Evolutionary conservation across 2,329 filamentous ascomycete genomes (phyloP).

Genomic region (Trichothecium roseum): DNA sequence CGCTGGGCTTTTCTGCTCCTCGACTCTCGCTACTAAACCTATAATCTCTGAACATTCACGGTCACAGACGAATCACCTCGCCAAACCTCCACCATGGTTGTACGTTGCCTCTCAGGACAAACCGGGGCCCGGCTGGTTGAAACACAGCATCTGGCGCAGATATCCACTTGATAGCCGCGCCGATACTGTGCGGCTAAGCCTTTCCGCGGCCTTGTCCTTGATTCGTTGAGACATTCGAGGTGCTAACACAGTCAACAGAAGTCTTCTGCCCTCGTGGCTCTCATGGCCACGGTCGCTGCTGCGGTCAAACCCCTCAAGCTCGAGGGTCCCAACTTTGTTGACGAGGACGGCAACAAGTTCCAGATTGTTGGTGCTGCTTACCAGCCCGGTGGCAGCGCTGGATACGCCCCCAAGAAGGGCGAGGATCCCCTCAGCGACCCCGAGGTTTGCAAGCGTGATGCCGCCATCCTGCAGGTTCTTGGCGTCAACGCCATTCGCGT

Average conservation of each 20-base stretch:
- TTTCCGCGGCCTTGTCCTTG: too few relatives aligned
- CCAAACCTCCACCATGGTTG: too few relatives aligned
- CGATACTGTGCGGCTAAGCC: too few relatives aligned
- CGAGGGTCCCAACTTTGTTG: constrained; percentile 48
- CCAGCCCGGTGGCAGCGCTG: constrained; percentile 56
- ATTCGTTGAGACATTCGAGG: too few relatives aligned
- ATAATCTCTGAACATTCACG: constrained; percentile 1
- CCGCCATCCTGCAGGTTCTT: constrained; percentile 53
- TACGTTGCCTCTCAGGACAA: too few relatives aligned
- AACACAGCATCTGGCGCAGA: too few relatives aligned
- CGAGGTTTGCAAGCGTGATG: constrained; percentile 51
- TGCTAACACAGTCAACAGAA: too few relatives aligned
- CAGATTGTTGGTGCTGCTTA: constrained; percentile 60
- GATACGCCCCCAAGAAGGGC: constrained; percentile 42
- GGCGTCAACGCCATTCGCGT: constrained; percentile 59
- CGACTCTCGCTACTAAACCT: constrained; percentile 1
- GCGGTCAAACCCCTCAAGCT: constrained; percentile 49
- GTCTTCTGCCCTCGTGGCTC: constrained; percentile 34
- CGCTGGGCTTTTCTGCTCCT: constrained; percentile 1
- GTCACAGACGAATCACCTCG: background rate
- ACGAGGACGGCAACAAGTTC: constrained; percentile 49
- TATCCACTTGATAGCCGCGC: too few relatives aligned
- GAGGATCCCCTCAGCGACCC: constrained; percentile 51
- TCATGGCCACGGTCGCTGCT: constrained; percentile 40
- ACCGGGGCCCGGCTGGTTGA: too few relatives aligned